phyloP scores from a whole-genome alignment of 164 flowering plant genomes.

The Sedum album region DNA sequence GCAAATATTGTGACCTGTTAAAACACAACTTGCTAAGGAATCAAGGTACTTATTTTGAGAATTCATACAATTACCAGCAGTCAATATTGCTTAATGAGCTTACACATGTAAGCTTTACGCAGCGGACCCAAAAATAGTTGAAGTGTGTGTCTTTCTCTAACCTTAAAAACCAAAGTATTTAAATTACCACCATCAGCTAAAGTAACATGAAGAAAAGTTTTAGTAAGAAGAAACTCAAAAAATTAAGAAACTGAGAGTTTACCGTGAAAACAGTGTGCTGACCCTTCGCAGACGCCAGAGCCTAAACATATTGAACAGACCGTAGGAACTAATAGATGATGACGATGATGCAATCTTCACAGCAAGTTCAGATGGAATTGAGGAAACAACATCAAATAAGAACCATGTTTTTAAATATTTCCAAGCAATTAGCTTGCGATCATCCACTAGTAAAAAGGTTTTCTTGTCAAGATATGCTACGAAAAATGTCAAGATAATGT shows the following conservation, averaged over 20 bases:
- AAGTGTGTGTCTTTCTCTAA: slow-evolving; percentile 80
- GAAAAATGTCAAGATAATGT: slow-evolving; percentile 76
- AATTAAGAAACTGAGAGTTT: not conserved
- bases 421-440: slow-evolving; percentile 61
- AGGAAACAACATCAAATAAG: slow-evolving; percentile 72
- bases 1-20: slow-evolving; percentile 12
- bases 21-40: not conserved
- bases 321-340: slow-evolving; percentile 36
- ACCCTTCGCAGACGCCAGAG: slow-evolving; percentile 98
- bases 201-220: not conserved
- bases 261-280: slow-evolving; percentile 78
- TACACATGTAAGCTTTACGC: slow-evolving; percentile 76
- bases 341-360: slow-evolving; percentile 42
- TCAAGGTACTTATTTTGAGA: not conserved
- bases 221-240: not conserved
- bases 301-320: slow-evolving; percentile 86
- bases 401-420: slow-evolving; percentile 56
- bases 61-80: not conserved
- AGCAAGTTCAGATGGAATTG: slow-evolving; percentile 72
- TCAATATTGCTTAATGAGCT: slow-evolving; percentile 21
- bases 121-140: slow-evolving; percentile 79
- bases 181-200: too few relatives aligned
- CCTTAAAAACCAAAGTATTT: slow-evolving; percentile 26
- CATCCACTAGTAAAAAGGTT: slow-evolving; percentile 56
- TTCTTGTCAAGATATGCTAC: slow-evolving; percentile 72